phyloP scores from a whole-genome alignment of 1,284 basidiomycete genomes.

The Cutaneotrichosporon mucoides region DNA sequence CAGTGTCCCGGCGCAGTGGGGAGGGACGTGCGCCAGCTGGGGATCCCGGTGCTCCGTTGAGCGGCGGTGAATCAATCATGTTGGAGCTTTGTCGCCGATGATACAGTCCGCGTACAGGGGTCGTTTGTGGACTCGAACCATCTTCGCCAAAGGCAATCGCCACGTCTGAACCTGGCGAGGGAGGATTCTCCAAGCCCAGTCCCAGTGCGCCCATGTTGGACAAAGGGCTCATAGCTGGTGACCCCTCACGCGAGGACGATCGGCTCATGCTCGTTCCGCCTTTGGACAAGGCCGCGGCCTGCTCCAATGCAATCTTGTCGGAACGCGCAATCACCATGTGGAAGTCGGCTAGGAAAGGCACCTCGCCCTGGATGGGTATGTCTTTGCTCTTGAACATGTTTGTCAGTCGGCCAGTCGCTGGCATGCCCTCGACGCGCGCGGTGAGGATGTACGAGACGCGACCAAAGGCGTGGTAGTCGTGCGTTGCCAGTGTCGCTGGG shows the following conservation, averaged over 20 bases:
- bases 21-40: background rate
- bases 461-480: constrained; percentile 30
- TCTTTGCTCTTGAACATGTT: constrained; percentile 16
- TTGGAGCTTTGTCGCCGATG: constrained; percentile 17
- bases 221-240: constrained; percentile 5
- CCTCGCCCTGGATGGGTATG: constrained; percentile 16
- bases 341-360: constrained; percentile 33
- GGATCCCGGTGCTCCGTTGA: background rate
- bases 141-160: constrained; percentile 16
- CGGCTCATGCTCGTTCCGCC: constrained; percentile 6
- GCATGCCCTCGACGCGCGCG: constrained; percentile 24
- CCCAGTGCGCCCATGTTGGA: background rate
- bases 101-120: constrained; percentile 9
- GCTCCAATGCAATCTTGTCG: constrained; percentile 27
- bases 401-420: constrained; percentile 3
- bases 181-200: background rate
- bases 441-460: constrained; percentile 37
- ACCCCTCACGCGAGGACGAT: background rate
- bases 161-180: constrained; percentile 8
- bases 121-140: background rate
- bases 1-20: constrained; percentile 13
- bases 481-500: constrained; percentile 36
- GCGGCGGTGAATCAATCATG: background rate
- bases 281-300: constrained; percentile 1
- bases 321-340: constrained; percentile 37